phyloP scores from a whole-genome alignment of 2,329 filamentous ascomycete genomes.

The Aspergillus luchuensis region DNA sequence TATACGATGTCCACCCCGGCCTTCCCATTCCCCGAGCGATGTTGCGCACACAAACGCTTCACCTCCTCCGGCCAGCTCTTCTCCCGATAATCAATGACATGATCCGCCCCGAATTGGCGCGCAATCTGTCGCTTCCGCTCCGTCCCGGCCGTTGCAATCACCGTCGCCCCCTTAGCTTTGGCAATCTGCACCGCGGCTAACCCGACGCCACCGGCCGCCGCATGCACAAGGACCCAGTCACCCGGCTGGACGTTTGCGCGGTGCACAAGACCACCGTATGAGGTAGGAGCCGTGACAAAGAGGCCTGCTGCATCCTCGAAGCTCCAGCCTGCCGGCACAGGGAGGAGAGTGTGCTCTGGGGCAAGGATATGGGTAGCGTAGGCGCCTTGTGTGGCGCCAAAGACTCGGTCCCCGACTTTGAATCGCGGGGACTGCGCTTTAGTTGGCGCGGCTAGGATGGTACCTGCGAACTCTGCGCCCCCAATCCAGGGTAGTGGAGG shows the following conservation, averaged over 20 bases:
- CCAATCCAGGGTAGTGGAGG: constrained; percentile 85
- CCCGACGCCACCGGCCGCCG: constrained; percentile 88
- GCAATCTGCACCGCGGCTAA: constrained; percentile 90
- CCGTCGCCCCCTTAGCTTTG: constrained; percentile 85
- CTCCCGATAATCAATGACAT: constrained; percentile 76
- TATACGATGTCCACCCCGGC: constrained; percentile 87
- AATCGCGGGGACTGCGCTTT: constrained; percentile 56
- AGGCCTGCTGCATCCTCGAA: constrained; percentile 83
- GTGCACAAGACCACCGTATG: constrained; percentile 78
- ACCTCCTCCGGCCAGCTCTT: constrained; percentile 69
- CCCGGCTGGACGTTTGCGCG: constrained; percentile 75
- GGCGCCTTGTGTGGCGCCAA: constrained; percentile 82
- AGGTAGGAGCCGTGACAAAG: constrained; percentile 89
- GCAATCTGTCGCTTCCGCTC: constrained; percentile 79
- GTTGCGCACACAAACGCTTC: constrained; percentile 61
- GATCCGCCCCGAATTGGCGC: constrained; percentile 78
- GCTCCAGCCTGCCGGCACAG: constrained; percentile 78
- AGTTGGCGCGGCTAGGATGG: constrained; percentile 68
- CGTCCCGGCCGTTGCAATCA: constrained; percentile 89
- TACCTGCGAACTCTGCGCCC: constrained; percentile 83
- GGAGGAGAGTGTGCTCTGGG: constrained; percentile 66
- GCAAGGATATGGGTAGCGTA: constrained; percentile 77
- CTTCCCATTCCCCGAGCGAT: constrained; percentile 65
- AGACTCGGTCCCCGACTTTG: constrained; percentile 78
- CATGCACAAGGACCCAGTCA: constrained; percentile 87